phyloP scores from a whole-genome alignment of 176 grass and related monocot genomes.

The Zizania latifolia region DNA sequence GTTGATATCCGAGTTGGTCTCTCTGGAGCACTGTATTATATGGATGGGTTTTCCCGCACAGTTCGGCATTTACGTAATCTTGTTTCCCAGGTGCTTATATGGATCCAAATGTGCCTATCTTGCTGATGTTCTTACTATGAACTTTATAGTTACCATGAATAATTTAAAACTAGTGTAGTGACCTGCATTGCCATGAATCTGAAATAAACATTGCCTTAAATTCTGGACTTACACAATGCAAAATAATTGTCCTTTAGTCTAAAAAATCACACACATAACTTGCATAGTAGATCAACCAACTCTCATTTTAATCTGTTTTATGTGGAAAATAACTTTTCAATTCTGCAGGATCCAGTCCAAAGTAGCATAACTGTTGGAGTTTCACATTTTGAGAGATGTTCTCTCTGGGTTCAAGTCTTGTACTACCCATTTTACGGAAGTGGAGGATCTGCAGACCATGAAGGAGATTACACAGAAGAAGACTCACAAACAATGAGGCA shows the following conservation, averaged over 20 bases:
- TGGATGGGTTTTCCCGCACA: conserved; percentile 75
- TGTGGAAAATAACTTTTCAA: neutral
- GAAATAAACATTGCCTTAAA: neutral
- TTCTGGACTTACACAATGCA: neutral
- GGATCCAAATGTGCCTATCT: neutral
- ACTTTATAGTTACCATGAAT: neutral
- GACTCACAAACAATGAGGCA: conserved; percentile 82
- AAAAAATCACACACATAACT: neutral
- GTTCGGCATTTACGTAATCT: conserved; percentile 69
- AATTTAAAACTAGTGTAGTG: neutral
- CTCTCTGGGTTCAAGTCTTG: conserved; percentile 94
- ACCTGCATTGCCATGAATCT: neutral
- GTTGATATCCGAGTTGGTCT: conserved; percentile 84
- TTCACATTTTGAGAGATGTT: conserved; percentile 96
- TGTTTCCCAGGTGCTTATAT: conserved; percentile 61
- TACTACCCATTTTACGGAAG: conserved; percentile 90
- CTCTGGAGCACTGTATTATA: conserved; percentile 69
- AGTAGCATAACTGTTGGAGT: conserved; percentile 95
- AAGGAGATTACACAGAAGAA: conserved; percentile 97
- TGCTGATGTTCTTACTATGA: neutral
- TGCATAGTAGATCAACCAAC: neutral
- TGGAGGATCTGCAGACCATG: conserved; percentile 53
- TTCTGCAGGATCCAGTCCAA: conserved; percentile 79
- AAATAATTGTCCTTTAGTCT: neutral
- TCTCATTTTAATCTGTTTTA: neutral